phyloP scores from a whole-genome alignment of 306 rosid species.

The Trifolium subterraneum region DNA sequence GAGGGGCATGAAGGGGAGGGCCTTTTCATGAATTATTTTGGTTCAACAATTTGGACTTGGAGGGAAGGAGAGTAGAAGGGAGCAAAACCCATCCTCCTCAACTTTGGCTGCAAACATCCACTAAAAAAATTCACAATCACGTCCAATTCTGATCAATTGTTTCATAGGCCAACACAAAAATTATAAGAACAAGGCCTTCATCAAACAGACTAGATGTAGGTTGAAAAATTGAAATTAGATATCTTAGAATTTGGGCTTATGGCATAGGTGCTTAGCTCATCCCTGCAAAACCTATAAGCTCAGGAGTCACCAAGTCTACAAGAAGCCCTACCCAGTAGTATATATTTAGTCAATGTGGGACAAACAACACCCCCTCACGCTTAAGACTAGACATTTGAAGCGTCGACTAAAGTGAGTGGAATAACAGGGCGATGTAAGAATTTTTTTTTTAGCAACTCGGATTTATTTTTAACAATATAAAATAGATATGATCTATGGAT shows the following conservation, averaged over 20 bases:
- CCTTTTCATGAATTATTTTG: not conserved
- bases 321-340: not conserved
- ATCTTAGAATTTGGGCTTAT: conserved; percentile 6
- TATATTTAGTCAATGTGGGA: not conserved
- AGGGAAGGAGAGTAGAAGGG: not conserved
- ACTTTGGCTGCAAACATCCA: conserved; percentile 13
- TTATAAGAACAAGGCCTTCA: not conserved
- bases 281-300: not conserved
- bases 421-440: conserved; percentile 1
- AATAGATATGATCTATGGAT: not conserved
- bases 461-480: not conserved
- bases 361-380: not conserved
- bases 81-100: conserved; percentile 16
- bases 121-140: not conserved
- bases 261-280: not conserved
- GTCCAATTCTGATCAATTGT: conserved; percentile 12
- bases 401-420: not conserved
- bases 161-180: not conserved
- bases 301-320: not conserved
- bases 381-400: not conserved
- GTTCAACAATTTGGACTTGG: not conserved
- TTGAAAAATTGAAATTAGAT: not conserved
- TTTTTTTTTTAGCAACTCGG: not conserved
- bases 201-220: conserved; percentile 6
- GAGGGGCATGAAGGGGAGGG: not conserved